Evolutionary conservation across 2,329 filamentous ascomycete species (phyloP), one percentile per base, ranked within the genome.

Genomic region (Chrysoporthe puriensis): DNA sequence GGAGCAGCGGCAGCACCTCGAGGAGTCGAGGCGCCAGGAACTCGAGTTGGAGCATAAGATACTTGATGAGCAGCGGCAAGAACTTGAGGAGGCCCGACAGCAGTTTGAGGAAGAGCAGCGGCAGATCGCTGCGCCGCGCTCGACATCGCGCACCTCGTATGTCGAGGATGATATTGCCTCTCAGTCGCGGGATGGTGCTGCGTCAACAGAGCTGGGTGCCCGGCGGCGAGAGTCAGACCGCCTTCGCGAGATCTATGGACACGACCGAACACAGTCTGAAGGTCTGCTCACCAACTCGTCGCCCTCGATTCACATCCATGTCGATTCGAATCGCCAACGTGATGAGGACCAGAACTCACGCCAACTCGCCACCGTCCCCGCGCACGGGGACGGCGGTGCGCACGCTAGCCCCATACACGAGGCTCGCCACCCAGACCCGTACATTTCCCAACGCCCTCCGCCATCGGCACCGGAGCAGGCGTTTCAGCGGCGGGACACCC

Each of bases 171-270:
- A 65, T 1, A 48, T 65, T 2, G 44, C 68, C 13, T 69, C 68
- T 34, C 65, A 44, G 14, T 16, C 44, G 21, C 43, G 62, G 3
- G 68, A 67, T 21, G 54, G 57, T n/a, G 60, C 58, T 21, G 42
- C 62, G 16, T 64, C 62, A 13, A 60, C 21, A 13, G 66, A 69
- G 66, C 67, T 61, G 40, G 73, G 69, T 14, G 80, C 78, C 11
- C 78, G 78, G 2, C 75, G 75, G 13, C 77, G 77, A 2, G 84
- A 87, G 1, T 83, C 86, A 69, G 84, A 84, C 62, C 80, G 85
- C 2, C 75, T 85, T 43, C 80, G 84, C 5, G 86, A 88, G 69
- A 85, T 85, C 26, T 88, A 88, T 69, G 84, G 83, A n/a, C 61
- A 69, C 4, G n/a, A 62, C 11, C 50, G 65, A 9, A 36, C 56